Percentiles rank a stretch among this genome's conserved stretches.
phyloP scores from a whole-genome alignment of 345 rosid species.

The Aurinia saxatilis region DNA sequence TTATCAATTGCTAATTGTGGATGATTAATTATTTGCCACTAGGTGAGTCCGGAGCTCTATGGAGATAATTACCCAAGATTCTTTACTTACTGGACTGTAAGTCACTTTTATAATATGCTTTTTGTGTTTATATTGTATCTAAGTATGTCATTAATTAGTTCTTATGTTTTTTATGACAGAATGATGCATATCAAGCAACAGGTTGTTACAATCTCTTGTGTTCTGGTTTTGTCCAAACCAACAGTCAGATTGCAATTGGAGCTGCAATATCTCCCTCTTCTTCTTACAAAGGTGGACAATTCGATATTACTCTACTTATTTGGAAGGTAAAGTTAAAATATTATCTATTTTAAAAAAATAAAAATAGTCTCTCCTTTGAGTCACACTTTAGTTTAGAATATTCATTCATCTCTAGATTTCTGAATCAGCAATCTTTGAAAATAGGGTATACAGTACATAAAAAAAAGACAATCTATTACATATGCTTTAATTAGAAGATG shows the following conservation, averaged over 20 bases:
- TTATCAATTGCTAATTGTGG: background rate
- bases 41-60: constrained; percentile 98
- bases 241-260: constrained; percentile 76
- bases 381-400: background rate
- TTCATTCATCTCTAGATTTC: background rate
- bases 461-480: background rate
- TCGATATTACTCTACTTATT: constrained; percentile 77
- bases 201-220: constrained; percentile 96
- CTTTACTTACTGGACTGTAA: constrained; percentile 98
- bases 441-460: background rate
- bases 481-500: constrained; percentile 11
- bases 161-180: constrained; percentile 34
- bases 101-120: constrained; percentile 13
- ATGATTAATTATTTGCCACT: constrained; percentile 2
- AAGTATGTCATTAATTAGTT: background rate
- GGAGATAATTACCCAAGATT: constrained; percentile 96
- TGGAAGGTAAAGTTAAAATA: constrained; percentile 70
- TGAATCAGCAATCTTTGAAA: background rate
- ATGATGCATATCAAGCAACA: constrained; percentile 92
- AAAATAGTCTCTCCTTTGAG: background rate
- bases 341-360: background rate
- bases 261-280: constrained; percentile 98
- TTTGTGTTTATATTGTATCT: background rate
- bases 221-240: constrained; percentile 95
- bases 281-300: constrained; percentile 74